Base-by-base conservation (phyloP, 345 rosid species). In the Eucalyptus albens region DNA sequence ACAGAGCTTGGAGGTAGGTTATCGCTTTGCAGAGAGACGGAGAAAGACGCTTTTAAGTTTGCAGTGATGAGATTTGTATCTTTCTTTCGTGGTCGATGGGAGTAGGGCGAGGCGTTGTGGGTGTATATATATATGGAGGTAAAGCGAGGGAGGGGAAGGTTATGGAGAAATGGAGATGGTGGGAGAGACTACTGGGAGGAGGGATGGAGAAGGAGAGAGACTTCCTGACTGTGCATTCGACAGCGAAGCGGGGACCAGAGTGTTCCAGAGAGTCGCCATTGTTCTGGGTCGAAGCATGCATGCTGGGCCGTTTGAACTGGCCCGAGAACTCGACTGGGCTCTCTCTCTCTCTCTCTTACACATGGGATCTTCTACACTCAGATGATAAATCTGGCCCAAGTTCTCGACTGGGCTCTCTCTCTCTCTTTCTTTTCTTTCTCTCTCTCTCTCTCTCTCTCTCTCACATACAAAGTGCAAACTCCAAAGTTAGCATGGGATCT, bases 91-190 rank as follows among this genome's bases (percentile, higher is more conserved):
- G 29, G 22, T 77, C 24, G 47, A 2, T 40, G 29, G 29, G 47
- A 77, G 15, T 0, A 4, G 47, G 45, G 21, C 3, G 29, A 77
- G 27, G 29, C 0, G 22, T 12, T 3, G 83, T 62, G 33, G 3
- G 37, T 3, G 26, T 11, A 24, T 69, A 7, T 72, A 77, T 11
- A 77, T 9, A 19, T 6, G 47, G 12, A 40, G 47, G 24, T 37
- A 77, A 77, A 40, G 85, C 9, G 47, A 40, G 13, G 85, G 24
- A 40, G 47, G 47, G 8, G 85, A 77, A 77, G 85, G 47, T 77
- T 77, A 11, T 77, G 85, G 85, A 77, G 29, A 77, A 40, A 22
- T 77, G 85, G 85, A 77, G 83, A 77, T 37, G 83, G 83, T 37
- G 47, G 21, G 29, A 77, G 85, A 40, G 85, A 77, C 83, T 40